Percentiles rank a stretch among this genome's conserved stretches.
Conservation (phyloP, 2,329 filamentous ascomycete species). For the Ophiostoma angusticollis region DNA sequence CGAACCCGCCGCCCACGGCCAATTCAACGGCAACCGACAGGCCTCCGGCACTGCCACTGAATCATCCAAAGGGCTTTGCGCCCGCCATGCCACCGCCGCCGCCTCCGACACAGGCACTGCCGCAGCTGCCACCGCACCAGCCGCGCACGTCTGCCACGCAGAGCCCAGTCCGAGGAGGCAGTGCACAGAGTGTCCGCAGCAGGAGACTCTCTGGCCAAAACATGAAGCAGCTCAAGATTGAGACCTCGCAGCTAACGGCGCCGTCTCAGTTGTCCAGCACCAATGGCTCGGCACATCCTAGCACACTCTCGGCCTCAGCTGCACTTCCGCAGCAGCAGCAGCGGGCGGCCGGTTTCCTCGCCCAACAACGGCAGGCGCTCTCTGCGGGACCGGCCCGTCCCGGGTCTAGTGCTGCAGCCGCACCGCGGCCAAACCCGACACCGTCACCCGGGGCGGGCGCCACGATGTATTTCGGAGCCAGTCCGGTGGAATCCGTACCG, state of each 20-base stretch:
- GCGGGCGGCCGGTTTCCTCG: slow-evolving; percentile 25
- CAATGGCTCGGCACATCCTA: background rate
- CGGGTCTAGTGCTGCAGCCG: slow-evolving; percentile 15
- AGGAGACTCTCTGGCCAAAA: slow-evolving; percentile 72
- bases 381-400: slow-evolving; percentile 24
- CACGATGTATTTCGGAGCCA: slow-evolving; percentile 12
- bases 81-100: slow-evolving; percentile 34
- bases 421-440: slow-evolving; percentile 22
- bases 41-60: slow-evolving; percentile 14
- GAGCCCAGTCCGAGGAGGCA: slow-evolving; percentile 10
- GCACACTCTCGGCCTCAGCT: background rate
- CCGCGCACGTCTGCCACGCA: slow-evolving; percentile 22
- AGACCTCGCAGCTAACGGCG: slow-evolving; percentile 43
- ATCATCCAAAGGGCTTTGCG: slow-evolving; percentile 17
- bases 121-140: slow-evolving; percentile 27
- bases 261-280: slow-evolving; percentile 8
- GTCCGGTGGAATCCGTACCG: slow-evolving; percentile 16
- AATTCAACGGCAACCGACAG: slow-evolving; percentile 63
- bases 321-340: slow-evolving; percentile 14
- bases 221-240: slow-evolving; percentile 74
- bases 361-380: slow-evolving; percentile 29
- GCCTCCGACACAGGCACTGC: slow-evolving; percentile 31
- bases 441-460: slow-evolving; percentile 17
- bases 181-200: slow-evolving; percentile 47
- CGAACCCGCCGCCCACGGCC: slow-evolving; percentile 51